phyloP scores from a whole-genome alignment of 345 rosid genomes.

The Toxicodendron radicans region DNA sequence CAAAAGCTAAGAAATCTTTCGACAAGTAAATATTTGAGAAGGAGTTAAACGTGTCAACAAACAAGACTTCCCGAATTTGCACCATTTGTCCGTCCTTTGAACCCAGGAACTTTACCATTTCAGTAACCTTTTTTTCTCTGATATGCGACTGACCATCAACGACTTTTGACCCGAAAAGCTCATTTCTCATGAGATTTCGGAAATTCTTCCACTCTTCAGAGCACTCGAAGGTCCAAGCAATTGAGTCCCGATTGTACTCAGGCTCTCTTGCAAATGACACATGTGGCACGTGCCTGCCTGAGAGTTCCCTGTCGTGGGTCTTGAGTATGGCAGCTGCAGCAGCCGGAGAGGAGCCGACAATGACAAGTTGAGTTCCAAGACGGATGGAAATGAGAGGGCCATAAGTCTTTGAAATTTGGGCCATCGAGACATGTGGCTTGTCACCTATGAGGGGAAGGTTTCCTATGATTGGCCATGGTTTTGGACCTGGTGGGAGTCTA shows the following conservation, averaged over 20 bases:
- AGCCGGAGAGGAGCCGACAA: conserved; percentile 25
- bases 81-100: conserved; percentile 12
- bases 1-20: background rate
- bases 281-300: conserved; percentile 16
- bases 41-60: background rate
- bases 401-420: conserved; percentile 7
- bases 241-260: conserved; percentile 6
- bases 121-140: conserved; percentile 10
- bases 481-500: conserved; percentile 28
- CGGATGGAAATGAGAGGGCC: conserved; percentile 29
- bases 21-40: conserved; percentile 6
- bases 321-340: conserved; percentile 30
- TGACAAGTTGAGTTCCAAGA: conserved; percentile 25
- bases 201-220: conserved; percentile 12
- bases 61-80: conserved; percentile 10
- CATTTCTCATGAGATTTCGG: conserved; percentile 10
- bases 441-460: conserved; percentile 17
- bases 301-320: conserved; percentile 29
- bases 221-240: conserved; percentile 20
- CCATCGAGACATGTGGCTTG: conserved; percentile 13
- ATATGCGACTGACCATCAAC: conserved; percentile 6
- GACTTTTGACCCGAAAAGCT: conserved; percentile 13
- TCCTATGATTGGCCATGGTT: conserved; percentile 29
- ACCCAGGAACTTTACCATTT: conserved; percentile 14
- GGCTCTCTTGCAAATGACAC: background rate